Evolutionary conservation across 2,329 filamentous ascomycete species (phyloP).

Genomic region (Epichloe aotearoae): DNA sequence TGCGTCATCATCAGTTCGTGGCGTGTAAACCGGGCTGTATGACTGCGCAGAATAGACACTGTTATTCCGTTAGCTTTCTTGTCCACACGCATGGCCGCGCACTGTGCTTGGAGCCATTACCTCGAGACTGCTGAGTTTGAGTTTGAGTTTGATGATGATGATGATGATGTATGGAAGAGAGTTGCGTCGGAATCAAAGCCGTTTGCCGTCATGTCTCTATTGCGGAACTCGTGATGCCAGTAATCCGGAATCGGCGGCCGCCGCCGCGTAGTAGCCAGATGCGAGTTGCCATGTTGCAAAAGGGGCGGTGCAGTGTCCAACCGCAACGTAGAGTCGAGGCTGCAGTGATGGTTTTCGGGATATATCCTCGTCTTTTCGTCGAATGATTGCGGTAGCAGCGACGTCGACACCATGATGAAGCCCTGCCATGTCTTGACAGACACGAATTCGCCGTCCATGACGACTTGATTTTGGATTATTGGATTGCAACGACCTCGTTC

Average conservation of each 20-base stretch:
- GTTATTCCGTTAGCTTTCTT: neutral
- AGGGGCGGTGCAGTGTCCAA: neutral
- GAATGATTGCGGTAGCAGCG: conserved; percentile 1
- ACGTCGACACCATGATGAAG: conserved; percentile 3
- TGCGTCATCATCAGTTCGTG: neutral
- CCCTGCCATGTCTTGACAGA: conserved; percentile 5
- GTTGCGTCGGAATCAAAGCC: neutral
- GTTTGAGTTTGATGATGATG: neutral
- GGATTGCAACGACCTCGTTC: too few species aligned
- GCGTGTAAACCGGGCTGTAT: neutral
- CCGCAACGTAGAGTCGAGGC: neutral
- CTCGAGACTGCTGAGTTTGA: neutral
- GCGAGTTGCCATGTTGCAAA: neutral
- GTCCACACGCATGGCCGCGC: neutral
- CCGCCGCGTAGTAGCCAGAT: neutral
- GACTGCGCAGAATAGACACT: neutral
- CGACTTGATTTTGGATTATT: too few species aligned
- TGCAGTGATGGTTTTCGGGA: neutral
- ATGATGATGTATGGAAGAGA: neutral
- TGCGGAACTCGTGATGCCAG: neutral
- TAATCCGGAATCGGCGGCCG: conserved; percentile 2
- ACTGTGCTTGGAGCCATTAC: neutral
- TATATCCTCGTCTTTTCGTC: conserved; percentile 1
- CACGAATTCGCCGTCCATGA: conserved; percentile 4
- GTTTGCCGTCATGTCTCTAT: neutral